Evolutionary conservation across 257 asterid species (phyloP).

Genomic region (Penstemon davidsonii): DNA sequence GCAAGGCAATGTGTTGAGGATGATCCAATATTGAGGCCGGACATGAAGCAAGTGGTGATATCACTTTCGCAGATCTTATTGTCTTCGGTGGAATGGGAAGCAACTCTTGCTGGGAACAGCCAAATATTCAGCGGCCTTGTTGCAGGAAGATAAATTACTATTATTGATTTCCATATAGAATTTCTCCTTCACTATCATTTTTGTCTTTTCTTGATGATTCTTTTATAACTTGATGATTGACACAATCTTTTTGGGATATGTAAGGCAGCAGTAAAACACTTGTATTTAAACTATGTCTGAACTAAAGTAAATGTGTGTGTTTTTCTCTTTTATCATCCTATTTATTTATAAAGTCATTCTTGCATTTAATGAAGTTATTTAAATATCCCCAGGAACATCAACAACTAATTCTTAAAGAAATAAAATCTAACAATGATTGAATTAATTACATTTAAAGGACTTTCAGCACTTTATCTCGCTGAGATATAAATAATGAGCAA

Average conservation of each 20-base stretch:
- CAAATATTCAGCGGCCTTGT: conserved; percentile 97
- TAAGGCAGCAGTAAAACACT: not conserved
- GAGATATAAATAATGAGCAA: too few relatives aligned
- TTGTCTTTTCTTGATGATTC: conserved; percentile 15
- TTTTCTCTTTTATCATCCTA: too few relatives aligned
- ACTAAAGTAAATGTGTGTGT: too few relatives aligned
- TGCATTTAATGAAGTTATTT: too few relatives aligned
- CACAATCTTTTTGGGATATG: not conserved
- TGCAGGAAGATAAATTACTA: conserved; percentile 69
- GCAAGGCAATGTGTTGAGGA: conserved; percentile 95
- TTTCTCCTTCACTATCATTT: not conserved
- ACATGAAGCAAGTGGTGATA: conserved; percentile 92
- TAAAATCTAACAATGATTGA: too few relatives aligned
- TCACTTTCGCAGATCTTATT: conserved; percentile 84
- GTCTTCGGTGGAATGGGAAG: conserved; percentile 98
- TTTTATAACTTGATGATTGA: conserved; percentile 5
- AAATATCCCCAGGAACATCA: too few relatives aligned
- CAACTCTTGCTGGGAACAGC: conserved; percentile 98
- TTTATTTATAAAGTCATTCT: too few relatives aligned
- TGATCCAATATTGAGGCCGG: conserved; percentile 89
- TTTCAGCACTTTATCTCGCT: too few relatives aligned
- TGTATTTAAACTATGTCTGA: too few relatives aligned
- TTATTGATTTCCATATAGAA: too few relatives aligned
- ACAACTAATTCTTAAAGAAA: too few relatives aligned
- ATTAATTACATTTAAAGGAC: too few relatives aligned